Evolutionary conservation across 805 yeast genomes (phyloP), one percentile per base, ranked within the genome.

Genomic region (Candida gorgasii): DNA sequence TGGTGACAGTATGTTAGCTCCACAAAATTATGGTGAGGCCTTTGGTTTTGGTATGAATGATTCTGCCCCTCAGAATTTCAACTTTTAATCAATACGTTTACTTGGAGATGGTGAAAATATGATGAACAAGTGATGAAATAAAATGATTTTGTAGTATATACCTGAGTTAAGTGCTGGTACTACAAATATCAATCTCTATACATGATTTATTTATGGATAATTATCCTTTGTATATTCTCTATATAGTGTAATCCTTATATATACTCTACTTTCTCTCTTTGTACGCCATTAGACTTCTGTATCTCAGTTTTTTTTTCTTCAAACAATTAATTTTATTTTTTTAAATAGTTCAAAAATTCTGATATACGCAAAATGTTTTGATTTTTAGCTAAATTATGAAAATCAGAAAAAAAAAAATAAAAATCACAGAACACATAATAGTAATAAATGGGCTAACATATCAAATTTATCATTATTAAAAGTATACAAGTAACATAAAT

Each of bases 21-120:
- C 92, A 29, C 80, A 78, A 54, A 78, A 82, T 42, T 78, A 81
- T 46, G 96, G 95, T 32, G 89, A 86, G 55, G 82, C 92, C 37
- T 93, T 86, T 65, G 89, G 89, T 1, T 93, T 93, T 65, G 96
- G 96, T 48, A 79, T 86, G 48, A 73, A 78, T 51, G 77, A 75
- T 40, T 71, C 74, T 49, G 84, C 79, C 60, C 81, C 70, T 49
- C 75, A 69, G 52, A 75, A 75, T 44, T 80, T 78, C 61, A 72
- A 75, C 52, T 80, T 78, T 43, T 61, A 54, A n/a, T n/a, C n/a
- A n/a, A n/a, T n/a, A n/a, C n/a, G n/a, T n/a, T n/a, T n/a, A n/a
- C n/a, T n/a, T n/a, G n/a, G n/a, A 57, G 28, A 5, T 13, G 5
- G n/a, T 11, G n/a, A 24, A 7, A 11, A 7, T 24, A 13, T 24